Conservation (phyloP, 176 grass and related monocot genomes). For the Coix lacrymajobi region DNA sequence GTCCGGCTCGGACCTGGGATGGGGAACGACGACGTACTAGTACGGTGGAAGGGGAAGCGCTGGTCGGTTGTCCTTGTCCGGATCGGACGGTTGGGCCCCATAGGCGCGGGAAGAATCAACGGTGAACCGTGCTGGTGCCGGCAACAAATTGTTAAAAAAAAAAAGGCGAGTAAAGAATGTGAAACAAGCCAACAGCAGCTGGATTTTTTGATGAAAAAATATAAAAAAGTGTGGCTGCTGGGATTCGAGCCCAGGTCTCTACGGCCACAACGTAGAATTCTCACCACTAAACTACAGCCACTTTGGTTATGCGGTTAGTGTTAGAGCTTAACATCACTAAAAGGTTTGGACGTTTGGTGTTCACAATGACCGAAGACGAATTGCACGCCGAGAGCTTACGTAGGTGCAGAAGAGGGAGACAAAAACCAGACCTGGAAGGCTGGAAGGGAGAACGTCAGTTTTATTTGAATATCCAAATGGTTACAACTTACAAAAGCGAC, state of each 20-base stretch:
- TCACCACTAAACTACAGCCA: too few relatives aligned
- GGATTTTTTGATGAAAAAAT: too few relatives aligned
- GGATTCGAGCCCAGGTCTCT: constrained; percentile 95
- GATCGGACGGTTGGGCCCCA: not conserved
- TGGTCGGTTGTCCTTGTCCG: not conserved
- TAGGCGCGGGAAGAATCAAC: not conserved
- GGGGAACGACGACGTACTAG: not conserved
- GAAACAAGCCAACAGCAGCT: not conserved
- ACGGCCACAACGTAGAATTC: constrained; percentile 97
- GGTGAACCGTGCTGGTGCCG: not conserved
- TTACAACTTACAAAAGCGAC: not conserved
- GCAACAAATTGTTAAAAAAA: not conserved
- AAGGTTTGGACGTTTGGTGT: not conserved
- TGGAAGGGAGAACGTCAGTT: not conserved
- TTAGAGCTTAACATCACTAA: not conserved
- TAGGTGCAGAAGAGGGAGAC: not conserved
- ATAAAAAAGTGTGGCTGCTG: constrained; percentile 97
- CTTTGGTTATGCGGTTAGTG: too few relatives aligned
- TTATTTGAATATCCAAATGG: not conserved
- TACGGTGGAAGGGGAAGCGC: not conserved
- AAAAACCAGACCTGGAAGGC: not conserved
- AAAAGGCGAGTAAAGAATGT: not conserved
- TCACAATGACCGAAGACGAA: not conserved
- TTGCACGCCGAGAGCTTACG: not conserved
- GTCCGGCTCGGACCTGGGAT: not conserved